phyloP scores from a whole-genome alignment of 2,329 filamentous ascomycete genomes.

The Penicillium occitanis region DNA sequence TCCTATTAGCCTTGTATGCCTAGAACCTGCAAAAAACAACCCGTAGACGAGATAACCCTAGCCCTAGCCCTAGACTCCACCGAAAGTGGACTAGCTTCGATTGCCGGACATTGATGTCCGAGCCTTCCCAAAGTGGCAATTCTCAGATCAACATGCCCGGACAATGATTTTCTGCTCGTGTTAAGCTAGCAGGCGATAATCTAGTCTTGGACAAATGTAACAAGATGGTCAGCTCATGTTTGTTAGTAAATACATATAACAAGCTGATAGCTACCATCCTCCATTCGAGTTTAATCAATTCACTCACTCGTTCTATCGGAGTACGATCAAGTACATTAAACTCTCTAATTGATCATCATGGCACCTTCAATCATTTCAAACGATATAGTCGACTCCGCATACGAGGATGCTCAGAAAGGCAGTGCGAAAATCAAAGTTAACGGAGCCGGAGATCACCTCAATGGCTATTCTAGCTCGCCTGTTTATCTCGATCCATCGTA shows the following conservation, averaged over 20 bases:
- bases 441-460: not conserved
- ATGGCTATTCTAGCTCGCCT: not conserved
- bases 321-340: not conserved
- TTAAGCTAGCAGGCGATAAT: not conserved
- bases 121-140: not conserved
- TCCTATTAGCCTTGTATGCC: not conserved
- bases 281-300: not conserved
- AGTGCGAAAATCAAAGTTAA: not conserved
- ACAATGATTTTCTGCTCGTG: not conserved
- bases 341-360: not conserved
- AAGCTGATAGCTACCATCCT: not conserved
- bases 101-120: conserved; percentile 13
- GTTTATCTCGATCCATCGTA: conserved; percentile 6
- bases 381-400: not conserved
- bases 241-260: not conserved
- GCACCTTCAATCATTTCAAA: conserved; percentile 12
- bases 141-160: not conserved
- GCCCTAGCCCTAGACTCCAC: not conserved
- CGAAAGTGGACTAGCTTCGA: not conserved
- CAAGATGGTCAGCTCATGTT: not conserved
- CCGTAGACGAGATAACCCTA: no score
- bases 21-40: not conserved
- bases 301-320: not conserved
- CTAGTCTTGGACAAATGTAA: not conserved
- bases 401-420: not conserved